Conservation (phyloP, 768 basidiomycete species). For the Termitomyces titanicus region DNA sequence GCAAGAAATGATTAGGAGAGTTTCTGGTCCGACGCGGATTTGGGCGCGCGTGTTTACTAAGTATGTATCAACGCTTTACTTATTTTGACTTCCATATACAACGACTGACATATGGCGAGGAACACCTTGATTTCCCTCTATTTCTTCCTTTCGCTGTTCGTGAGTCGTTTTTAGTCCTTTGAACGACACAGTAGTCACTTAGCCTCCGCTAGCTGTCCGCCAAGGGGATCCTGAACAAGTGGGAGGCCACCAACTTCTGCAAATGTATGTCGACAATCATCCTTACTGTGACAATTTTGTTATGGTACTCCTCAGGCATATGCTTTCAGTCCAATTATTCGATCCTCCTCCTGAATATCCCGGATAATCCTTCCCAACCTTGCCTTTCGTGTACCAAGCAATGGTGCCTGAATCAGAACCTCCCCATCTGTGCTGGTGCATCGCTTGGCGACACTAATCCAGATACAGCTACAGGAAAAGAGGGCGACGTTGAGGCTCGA, state of each 20-base stretch:
- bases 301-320: conserved; percentile 55
- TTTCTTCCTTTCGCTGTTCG: conserved; percentile 19
- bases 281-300: neutral
- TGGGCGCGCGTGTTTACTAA: conserved; percentile 5
- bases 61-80: neutral
- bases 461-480: conserved; percentile 91
- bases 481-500: conserved; percentile 92
- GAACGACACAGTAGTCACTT: neutral
- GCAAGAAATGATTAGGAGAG: conserved; percentile 9
- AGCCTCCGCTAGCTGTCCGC: conserved; percentile 23
- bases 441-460: conserved; percentile 84
- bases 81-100: neutral
- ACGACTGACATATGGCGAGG: conserved; percentile 9
- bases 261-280: conserved; percentile 55
- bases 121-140: conserved; percentile 3
- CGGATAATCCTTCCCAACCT: conserved; percentile 84
- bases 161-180: conserved; percentile 13
- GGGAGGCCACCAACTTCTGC: conserved; percentile 90
- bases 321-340: conserved; percentile 87
- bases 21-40: conserved; percentile 11
- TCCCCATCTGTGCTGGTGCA: conserved; percentile 79
- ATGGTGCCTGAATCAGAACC: conserved; percentile 92
- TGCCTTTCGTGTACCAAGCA: conserved; percentile 93
- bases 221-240: conserved; percentile 55
- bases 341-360: conserved; percentile 75